Percentiles rank a stretch among this genome's conserved stretches.
phyloP scores from a whole-genome alignment of 805 yeast species.

The Tetrapisispora namnaoensis region DNA sequence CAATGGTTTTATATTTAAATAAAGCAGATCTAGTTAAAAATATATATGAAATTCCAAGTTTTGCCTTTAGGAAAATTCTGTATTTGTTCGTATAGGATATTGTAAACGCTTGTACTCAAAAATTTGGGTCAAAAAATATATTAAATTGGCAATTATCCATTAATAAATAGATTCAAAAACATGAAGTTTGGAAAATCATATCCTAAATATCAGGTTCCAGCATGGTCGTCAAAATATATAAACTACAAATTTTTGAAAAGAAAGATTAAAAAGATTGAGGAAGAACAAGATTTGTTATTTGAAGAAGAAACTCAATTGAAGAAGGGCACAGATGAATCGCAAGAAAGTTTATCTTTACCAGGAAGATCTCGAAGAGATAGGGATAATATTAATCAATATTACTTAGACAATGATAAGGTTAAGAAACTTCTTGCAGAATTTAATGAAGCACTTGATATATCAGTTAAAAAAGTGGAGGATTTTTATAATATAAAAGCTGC shows the following conservation, averaged over 20 bases:
- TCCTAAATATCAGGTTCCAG: slow-evolving; percentile 82
- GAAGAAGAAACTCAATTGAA: slow-evolving; percentile 13
- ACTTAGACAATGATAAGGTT: slow-evolving; percentile 34
- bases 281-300: slow-evolving; percentile 30
- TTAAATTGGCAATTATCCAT: too few species aligned
- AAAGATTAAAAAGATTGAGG: slow-evolving; percentile 56
- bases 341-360: slow-evolving; percentile 6
- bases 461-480: slow-evolving; percentile 70
- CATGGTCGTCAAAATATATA: slow-evolving; percentile 76
- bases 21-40: neutral
- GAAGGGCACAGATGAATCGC: slow-evolving; percentile 1
- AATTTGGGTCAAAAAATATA: too few species aligned
- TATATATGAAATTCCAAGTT: too few species aligned
- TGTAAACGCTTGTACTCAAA: too few species aligned
- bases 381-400: slow-evolving; percentile 5
- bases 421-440: slow-evolving; percentile 49
- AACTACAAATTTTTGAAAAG: slow-evolving; percentile 80
- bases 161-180: too few species aligned
- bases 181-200: slow-evolving; percentile 83
- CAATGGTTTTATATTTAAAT: too few species aligned
- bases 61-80: too few species aligned
- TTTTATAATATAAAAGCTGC: slow-evolving; percentile 64
- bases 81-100: too few species aligned
- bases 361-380: slow-evolving; percentile 4
- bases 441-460: slow-evolving; percentile 69